Conservation (phyloP, 768 basidiomycete genomes). For the Mrakia frigida region DNA sequence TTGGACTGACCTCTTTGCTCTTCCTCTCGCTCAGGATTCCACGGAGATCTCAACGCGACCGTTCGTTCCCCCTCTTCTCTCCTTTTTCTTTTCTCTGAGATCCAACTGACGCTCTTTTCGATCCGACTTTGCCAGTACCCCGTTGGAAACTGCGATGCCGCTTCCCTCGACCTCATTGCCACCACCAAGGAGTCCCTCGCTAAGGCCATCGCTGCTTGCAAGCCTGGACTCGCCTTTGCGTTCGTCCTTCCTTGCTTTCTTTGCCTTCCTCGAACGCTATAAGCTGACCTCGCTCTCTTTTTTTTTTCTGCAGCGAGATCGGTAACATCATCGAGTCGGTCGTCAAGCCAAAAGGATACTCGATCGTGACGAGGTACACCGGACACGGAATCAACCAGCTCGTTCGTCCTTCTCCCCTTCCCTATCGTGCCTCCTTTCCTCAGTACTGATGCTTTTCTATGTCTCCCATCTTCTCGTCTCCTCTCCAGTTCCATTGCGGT, state of each 20-base stretch:
- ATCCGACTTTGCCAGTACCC: slow-evolving; percentile 63
- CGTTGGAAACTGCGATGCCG: slow-evolving; percentile 55
- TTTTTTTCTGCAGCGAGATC: slow-evolving; percentile 38
- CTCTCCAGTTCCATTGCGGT: slow-evolving; percentile 61
- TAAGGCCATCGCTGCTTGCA: slow-evolving; percentile 84
- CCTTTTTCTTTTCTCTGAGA: background rate
- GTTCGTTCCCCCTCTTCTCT: background rate
- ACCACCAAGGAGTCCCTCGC: slow-evolving; percentile 78
- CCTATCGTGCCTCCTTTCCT: background rate
- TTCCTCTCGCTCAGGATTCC: slow-evolving; percentile 52
- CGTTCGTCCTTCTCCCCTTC: slow-evolving; percentile 31
- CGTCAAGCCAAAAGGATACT: slow-evolving; percentile 73
- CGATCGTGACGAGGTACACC: slow-evolving; percentile 86
- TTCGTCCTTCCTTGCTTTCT: slow-evolving; percentile 46
- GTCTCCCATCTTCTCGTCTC: background rate
- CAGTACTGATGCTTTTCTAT: background rate
- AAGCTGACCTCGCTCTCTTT: background rate
- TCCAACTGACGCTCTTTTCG: no score
- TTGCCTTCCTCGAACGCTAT: slow-evolving; percentile 12
- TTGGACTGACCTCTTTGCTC: background rate
- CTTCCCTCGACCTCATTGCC: slow-evolving; percentile 72
- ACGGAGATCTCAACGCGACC: slow-evolving; percentile 58
- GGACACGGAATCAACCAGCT: slow-evolving; percentile 80
- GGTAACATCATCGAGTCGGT: slow-evolving; percentile 61
- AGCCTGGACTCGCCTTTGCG: slow-evolving; percentile 83